phyloP scores from a whole-genome alignment of 306 rosid species.

The Trifolium subterraneum region DNA sequence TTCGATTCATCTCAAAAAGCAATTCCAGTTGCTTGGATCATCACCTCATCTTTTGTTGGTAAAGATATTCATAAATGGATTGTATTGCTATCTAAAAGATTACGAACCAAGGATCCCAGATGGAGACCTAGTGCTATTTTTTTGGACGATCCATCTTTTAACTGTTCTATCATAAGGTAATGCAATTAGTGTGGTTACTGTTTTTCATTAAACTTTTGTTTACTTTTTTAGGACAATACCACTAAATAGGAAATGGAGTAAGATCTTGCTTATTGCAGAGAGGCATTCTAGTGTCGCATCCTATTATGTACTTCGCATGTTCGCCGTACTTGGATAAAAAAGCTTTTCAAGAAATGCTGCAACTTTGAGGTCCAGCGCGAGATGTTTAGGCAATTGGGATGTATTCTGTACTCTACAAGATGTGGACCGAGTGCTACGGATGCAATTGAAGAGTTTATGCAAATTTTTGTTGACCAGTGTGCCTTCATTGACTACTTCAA shows the following conservation, averaged over 20 bases:
- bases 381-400: slow-evolving; percentile 69
- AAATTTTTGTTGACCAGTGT: slow-evolving; percentile 80
- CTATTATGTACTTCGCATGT: slow-evolving; percentile 72
- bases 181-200: slow-evolving; percentile 25
- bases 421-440: slow-evolving; percentile 61
- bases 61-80: slow-evolving; percentile 74
- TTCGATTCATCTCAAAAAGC: slow-evolving; percentile 74
- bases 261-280: slow-evolving; percentile 61
- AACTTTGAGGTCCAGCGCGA: slow-evolving; percentile 69
- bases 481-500: slow-evolving; percentile 73
- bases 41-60: slow-evolving; percentile 61
- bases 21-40: slow-evolving; percentile 88
- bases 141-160: slow-evolving; percentile 75
- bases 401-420: slow-evolving; percentile 69
- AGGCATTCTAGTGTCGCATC: slow-evolving; percentile 71
- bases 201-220: slow-evolving; percentile 2
- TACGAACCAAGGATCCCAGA: slow-evolving; percentile 65
- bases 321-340: slow-evolving; percentile 74
- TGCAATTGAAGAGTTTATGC: slow-evolving; percentile 76
- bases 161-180: slow-evolving; percentile 66
- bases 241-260: slow-evolving; percentile 33
- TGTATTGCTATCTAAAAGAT: slow-evolving; percentile 63
- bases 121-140: slow-evolving; percentile 72
- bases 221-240: slow-evolving; percentile 11
- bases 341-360: slow-evolving; percentile 63